Evolutionary conservation across 2,329 filamentous ascomycete genomes (phyloP), one percentile per base, ranked within the genome.

Genomic region (Xylariaceae sp.): DNA sequence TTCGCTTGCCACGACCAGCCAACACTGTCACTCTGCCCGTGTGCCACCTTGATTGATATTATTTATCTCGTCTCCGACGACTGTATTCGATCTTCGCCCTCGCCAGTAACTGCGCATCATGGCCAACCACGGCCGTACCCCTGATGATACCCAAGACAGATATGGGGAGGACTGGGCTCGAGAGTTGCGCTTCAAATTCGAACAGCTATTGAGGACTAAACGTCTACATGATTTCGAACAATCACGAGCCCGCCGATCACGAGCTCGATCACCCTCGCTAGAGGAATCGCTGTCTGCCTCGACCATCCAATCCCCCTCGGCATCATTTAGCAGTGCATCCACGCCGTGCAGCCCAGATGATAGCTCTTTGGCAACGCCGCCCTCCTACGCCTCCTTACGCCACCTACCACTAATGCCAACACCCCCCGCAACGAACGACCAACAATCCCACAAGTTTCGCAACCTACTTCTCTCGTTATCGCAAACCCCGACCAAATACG

Each of bases 401-500:
- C 85, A 83, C 67, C 76, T 87, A 50, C 86, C 87, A 32, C 80
- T 86, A 60, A 76, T 83, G 46, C 91, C 94, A 3, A 86, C 86
- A 9, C 80, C 90, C 29, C 92, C 94, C 5, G 77, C 82, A 39
- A 67, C 76, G 7, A 69, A 73, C 66, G 88, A 92, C 70, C 74
- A 80, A 53, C 77, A 80, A 26, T 88, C 86, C 0, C 78, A 88
- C 58, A 89, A 88, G 64, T 91, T 91, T 65, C 81, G 87, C 64
- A 95, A 87, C 72, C 81, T 95, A 58, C 80, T 97, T 44, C 81
- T 95, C 62, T 90, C 89, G 26, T 74, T 97, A 26, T 96, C 92
- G 12, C 80, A 88, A 56, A 96, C 91, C 45, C 94, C 94, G 19
- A 88, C 86, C 26, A 94, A 92, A 70, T 99, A 95, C 75, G 94